phyloP scores from a whole-genome alignment of 169 alveolate species.

The Babesia bigemina region DNA sequence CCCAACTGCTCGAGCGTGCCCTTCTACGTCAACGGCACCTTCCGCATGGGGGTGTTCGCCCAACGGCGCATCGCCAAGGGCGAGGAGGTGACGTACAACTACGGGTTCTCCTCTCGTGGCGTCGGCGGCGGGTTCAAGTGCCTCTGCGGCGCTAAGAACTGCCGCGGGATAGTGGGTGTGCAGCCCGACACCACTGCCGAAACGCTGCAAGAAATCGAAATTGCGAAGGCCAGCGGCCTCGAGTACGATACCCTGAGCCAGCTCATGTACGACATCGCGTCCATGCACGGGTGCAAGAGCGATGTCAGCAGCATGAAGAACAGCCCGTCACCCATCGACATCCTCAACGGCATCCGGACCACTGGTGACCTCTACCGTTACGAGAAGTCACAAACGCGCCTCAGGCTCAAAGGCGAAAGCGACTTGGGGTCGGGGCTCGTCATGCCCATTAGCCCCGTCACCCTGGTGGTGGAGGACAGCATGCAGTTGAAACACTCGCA shows the following conservation, averaged over 20 bases:
- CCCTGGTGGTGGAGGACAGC: constrained; percentile 37
- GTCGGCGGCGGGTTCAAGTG: constrained; percentile 68
- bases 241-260: constrained; percentile 54
- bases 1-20: constrained; percentile 96
- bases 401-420: neutral
- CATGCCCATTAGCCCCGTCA: constrained; percentile 25
- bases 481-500: constrained; percentile 39
- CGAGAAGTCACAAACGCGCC: constrained; percentile 22
- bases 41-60: constrained; percentile 94
- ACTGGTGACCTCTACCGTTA: constrained; percentile 64
- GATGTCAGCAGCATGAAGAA: constrained; percentile 38
- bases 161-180: constrained; percentile 64
- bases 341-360: constrained; percentile 63
- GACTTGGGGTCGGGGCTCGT: neutral
- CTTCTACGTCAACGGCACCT: constrained; percentile 93
- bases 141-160: constrained; percentile 58
- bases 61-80: constrained; percentile 88
- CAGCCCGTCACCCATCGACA: constrained; percentile 64
- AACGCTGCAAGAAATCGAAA: constrained; percentile 44
- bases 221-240: constrained; percentile 26
- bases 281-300: constrained; percentile 12
- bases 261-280: constrained; percentile 43
- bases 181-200: constrained; percentile 42
- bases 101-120: constrained; percentile 76
- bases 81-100: constrained; percentile 96